phyloP scores from a whole-genome alignment of 805 yeast genomes.

The Starmerella gropengiesseri region DNA sequence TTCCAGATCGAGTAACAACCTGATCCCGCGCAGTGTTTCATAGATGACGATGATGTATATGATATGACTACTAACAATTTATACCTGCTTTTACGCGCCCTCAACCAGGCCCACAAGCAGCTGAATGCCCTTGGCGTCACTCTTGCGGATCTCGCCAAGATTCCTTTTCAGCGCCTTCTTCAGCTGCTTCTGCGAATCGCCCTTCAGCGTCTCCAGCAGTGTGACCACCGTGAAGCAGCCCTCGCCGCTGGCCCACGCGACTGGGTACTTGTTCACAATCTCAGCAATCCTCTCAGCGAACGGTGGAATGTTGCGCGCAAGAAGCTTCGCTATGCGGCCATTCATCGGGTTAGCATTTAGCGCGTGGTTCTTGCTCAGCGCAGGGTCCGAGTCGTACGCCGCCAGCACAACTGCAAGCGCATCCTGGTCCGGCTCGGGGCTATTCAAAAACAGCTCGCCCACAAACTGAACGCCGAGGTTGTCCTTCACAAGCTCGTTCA shows the following conservation, averaged over 20 bases:
- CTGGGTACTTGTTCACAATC: conserved; percentile 44
- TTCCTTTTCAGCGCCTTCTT: conserved; percentile 41
- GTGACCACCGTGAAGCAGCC: conserved; percentile 79
- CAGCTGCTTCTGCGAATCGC: conserved; percentile 35
- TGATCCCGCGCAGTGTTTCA: not conserved
- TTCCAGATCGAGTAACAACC: conserved; percentile 11
- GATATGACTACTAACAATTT: not conserved
- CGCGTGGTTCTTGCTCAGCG: conserved; percentile 50
- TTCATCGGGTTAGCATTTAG: conserved; percentile 29
- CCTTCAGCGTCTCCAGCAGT: conserved; percentile 53
- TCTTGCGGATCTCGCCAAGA: conserved; percentile 22
- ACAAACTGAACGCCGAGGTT: conserved; percentile 69
- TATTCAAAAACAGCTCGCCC: conserved; percentile 59
- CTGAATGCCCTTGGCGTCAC: conserved; percentile 30
- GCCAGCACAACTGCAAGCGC: conserved; percentile 43
- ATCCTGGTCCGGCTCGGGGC: conserved; percentile 14
- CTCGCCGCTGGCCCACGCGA: conserved; percentile 56
- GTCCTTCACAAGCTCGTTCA: conserved; percentile 41
- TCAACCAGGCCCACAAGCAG: conserved; percentile 26
- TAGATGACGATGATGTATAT: conserved; percentile 1
- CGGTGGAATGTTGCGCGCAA: conserved; percentile 32
- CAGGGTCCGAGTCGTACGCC: conserved; percentile 48
- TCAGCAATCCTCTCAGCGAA: conserved; percentile 39
- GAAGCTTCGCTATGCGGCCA: conserved; percentile 22
- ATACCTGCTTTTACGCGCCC: not conserved